Conservation (phyloP, 345 rosid genomes). For the Erodium maritimum region DNA sequence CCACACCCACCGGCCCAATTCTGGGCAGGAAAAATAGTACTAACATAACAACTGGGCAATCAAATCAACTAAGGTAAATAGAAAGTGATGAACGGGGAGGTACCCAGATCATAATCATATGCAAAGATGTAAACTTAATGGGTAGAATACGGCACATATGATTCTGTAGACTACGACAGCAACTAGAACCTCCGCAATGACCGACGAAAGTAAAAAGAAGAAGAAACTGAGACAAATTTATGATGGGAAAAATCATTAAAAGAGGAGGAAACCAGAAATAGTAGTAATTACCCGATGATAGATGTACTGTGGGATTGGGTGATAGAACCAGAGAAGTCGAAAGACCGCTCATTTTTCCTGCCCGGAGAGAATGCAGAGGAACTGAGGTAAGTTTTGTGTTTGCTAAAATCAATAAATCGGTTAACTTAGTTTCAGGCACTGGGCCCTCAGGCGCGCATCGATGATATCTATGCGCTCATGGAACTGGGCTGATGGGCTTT, state of each 20-base stretch:
- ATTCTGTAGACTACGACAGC: not conserved
- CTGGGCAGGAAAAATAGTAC: too few species aligned
- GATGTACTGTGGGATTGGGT: not conserved
- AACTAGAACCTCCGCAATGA: not conserved
- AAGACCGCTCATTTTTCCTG: not conserved
- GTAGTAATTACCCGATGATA: slow-evolving; percentile 24
- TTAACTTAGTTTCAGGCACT: too few species aligned
- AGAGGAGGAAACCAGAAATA: not conserved
- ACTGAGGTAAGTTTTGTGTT: too few species aligned
- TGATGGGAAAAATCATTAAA: not conserved
- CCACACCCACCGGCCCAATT: too few species aligned
- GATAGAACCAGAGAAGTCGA: not conserved
- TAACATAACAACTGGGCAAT: not conserved
- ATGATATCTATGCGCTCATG: too few species aligned
- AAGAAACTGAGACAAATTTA: not conserved
- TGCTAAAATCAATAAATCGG: too few species aligned
- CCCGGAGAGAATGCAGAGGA: too few species aligned
- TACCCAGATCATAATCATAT: not conserved
- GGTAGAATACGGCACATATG: not conserved
- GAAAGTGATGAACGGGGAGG: not conserved
- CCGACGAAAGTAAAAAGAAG: not conserved
- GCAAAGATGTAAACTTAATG: not conserved
- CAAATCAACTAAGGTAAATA: not conserved
- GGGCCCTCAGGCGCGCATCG: too few species aligned
- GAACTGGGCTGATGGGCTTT: too few species aligned